Percentiles rank a stretch among this genome's conserved stretches.
Evolutionary conservation across 2,329 filamentous ascomycete species (phyloP).

Genomic region (Onygena corvina): DNA sequence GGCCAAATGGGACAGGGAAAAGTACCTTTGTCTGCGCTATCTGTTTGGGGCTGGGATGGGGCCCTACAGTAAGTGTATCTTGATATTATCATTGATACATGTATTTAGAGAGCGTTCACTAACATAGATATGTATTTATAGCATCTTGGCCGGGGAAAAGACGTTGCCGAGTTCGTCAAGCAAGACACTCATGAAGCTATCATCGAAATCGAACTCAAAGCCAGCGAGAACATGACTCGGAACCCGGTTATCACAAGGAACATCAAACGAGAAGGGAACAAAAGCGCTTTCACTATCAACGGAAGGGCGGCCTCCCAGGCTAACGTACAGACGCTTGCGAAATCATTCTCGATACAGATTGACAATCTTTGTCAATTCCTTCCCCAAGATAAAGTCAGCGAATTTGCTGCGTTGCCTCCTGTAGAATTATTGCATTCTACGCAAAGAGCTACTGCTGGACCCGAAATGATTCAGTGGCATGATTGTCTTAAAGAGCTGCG

Average conservation of each 20-base stretch:
- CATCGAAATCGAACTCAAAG: constrained; percentile 84
- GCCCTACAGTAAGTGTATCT: constrained; percentile 42
- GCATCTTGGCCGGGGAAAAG: constrained; percentile 73
- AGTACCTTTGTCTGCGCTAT: constrained; percentile 96
- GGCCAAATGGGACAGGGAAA: constrained; percentile 96
- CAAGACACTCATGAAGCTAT: constrained; percentile 64
- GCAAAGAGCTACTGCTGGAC: constrained; percentile 71
- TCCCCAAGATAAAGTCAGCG: constrained; percentile 87
- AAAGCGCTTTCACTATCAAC: constrained; percentile 66
- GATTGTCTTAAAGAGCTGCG: constrained; percentile 59
- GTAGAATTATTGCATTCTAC: constrained; percentile 75
- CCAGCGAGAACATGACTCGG: constrained; percentile 38
- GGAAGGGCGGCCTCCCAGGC: constrained; percentile 50
- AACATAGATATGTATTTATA: constrained; percentile 21
- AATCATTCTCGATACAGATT: constrained; percentile 74
- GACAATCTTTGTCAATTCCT: constrained; percentile 97
- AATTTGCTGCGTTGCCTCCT: constrained; percentile 75
- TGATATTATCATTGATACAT: background rate
- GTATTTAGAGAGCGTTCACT: background rate
- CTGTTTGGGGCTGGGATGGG: constrained; percentile 79
- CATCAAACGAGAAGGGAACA: constrained; percentile 74
- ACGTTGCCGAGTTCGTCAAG: constrained; percentile 84
- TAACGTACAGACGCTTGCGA: constrained; percentile 54
- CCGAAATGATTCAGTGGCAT: constrained; percentile 70
- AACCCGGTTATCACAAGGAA: constrained; percentile 66